Percentiles rank a stretch among this genome's conserved stretches.
Evolutionary conservation across 495 filamentous ascomycete genomes (phyloP).

Genomic region (Acidomyces sp.): DNA sequence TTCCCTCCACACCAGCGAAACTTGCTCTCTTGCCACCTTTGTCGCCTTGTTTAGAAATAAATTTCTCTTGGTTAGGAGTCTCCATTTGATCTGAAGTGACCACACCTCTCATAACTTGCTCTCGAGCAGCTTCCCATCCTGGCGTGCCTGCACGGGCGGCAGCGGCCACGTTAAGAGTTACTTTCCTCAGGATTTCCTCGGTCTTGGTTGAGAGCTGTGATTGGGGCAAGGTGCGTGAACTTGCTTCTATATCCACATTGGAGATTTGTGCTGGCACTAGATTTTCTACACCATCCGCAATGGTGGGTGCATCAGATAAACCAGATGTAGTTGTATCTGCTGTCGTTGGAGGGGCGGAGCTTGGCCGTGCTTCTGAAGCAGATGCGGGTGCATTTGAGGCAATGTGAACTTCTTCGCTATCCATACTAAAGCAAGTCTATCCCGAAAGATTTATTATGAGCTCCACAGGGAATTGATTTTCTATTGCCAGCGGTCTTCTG

Average conservation of each 20-base stretch:
- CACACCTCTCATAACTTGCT: constrained; percentile 32
- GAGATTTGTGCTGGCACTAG: neutral
- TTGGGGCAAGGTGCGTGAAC: neutral
- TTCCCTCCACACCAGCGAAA: neutral
- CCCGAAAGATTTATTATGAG: no score
- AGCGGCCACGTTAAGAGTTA: constrained; percentile 16
- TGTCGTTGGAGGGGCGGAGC: constrained; percentile 5
- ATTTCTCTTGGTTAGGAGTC: constrained; percentile 2
- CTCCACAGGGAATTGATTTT: no score
- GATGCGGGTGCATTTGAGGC: no score
- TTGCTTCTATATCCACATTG: neutral
- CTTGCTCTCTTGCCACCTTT: constrained; percentile 4
- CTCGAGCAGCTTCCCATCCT: constrained; percentile 32
- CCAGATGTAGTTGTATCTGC: neutral
- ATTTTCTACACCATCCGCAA: neutral
- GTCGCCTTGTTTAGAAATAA: constrained; percentile 9
- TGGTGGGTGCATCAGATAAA: constrained; percentile 7
- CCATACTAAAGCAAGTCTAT: no score
- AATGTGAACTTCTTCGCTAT: no score
- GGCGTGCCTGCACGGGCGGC: constrained; percentile 19
- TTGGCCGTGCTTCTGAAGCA: no score
- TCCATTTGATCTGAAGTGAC: constrained; percentile 21
- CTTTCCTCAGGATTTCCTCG: constrained; percentile 19
- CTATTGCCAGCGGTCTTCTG: no score
- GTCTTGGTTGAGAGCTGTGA: constrained; percentile 23